Conservation (phyloP, 768 basidiomycete species). For the Tricholoma furcatifolium region DNA sequence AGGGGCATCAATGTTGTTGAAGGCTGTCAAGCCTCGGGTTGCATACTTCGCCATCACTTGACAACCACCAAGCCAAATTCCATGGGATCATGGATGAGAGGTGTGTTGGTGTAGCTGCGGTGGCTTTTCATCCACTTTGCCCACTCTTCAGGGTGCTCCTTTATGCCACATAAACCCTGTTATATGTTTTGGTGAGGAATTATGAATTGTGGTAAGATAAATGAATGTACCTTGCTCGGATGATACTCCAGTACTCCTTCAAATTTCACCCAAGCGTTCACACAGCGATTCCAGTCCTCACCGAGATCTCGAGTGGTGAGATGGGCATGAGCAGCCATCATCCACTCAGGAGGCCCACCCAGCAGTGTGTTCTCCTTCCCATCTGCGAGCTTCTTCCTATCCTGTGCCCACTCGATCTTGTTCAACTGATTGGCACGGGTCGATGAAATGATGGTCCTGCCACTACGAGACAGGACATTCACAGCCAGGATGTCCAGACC, state of each 20-base stretch:
- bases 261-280: constrained; percentile 6
- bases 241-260: constrained; percentile 6
- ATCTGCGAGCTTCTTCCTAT: not conserved
- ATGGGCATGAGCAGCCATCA: not conserved
- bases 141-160: constrained; percentile 15
- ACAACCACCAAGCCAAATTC: constrained; percentile 15
- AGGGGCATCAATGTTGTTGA: not conserved
- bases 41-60: constrained; percentile 17
- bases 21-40: constrained; percentile 6
- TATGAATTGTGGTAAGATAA: too few relatives aligned
- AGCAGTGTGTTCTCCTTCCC: constrained; percentile 9
- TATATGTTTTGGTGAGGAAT: too few relatives aligned
- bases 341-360: not conserved
- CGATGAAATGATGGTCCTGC: constrained; percentile 4
- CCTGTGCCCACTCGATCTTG: not conserved
- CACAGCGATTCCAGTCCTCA: not conserved
- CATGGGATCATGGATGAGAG: constrained; percentile 8
- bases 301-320: not conserved
- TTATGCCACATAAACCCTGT: not conserved
- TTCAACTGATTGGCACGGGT: not conserved
- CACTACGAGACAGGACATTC: not conserved
- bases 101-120: constrained; percentile 5
- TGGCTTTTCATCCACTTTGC: constrained; percentile 9
- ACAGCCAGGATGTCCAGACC: too few relatives aligned
- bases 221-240: not conserved